These are phyloP conservation scores for Chaetomium globosum DNA, from an alignment of 2,329 filamentous ascomycete genomes.

Conservation along the genomic window DNA sequence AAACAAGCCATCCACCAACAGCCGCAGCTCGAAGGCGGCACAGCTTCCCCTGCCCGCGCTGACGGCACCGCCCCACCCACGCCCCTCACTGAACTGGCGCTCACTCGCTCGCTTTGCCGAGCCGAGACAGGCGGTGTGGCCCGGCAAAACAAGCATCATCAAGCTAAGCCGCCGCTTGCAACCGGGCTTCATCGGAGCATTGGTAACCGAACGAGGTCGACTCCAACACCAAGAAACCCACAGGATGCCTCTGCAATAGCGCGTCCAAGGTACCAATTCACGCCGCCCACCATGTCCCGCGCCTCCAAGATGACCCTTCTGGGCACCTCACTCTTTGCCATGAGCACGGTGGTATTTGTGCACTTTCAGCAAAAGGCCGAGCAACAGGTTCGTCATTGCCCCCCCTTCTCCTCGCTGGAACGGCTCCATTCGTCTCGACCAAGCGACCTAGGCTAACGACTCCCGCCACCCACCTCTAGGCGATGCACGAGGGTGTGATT, in stretches of 20 bases:
- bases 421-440: not conserved
- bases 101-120: conserved; percentile 10
- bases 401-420: not conserved
- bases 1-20: conserved; percentile 24
- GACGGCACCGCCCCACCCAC: conserved; percentile 16
- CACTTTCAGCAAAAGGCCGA: conserved; percentile 87
- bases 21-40: conserved; percentile 14
- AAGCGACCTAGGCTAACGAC: not conserved
- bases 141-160: conserved; percentile 5
- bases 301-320: conserved; percentile 84
- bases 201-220: not conserved
- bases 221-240: not conserved
- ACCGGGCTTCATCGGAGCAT: not conserved
- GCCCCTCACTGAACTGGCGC: not conserved
- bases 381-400: conserved; percentile 65
- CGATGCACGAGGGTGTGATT: conserved; percentile 93
- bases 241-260: conserved; percentile 7
- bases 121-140: conserved; percentile 11
- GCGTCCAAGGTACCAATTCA: not conserved
- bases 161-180: not conserved
- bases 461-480: conserved; percentile 51
- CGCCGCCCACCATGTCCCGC: conserved; percentile 70
- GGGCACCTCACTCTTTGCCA: conserved; percentile 74
- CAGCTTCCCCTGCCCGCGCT: conserved; percentile 23
- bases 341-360: conserved; percentile 78